phyloP scores from a whole-genome alignment of 108 stramenopile genomes.

The Nannochloropsis granulata region DNA sequence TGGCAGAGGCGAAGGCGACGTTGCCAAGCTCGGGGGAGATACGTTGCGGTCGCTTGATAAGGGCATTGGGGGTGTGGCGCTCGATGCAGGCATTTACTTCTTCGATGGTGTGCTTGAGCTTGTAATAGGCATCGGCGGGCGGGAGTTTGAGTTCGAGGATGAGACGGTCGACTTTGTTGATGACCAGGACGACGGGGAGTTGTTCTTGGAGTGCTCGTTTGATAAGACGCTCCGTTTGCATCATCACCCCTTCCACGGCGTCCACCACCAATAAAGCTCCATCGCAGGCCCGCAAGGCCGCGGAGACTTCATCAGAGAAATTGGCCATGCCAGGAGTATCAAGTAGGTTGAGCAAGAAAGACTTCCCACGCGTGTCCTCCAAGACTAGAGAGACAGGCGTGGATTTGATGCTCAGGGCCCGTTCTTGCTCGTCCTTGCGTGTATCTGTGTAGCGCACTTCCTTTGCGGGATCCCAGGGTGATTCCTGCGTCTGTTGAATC shows the following conservation, averaged over 20 bases:
- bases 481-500: constrained; percentile 41
- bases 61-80: background rate
- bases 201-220: constrained; percentile 60
- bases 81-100: constrained; percentile 57
- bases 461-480: constrained; percentile 36
- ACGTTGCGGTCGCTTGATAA: constrained; percentile 3
- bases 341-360: constrained; percentile 60
- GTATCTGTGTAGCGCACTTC: constrained; percentile 63
- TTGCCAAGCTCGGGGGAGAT: constrained; percentile 62
- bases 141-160: constrained; percentile 86
- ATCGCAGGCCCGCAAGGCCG: constrained; percentile 63
- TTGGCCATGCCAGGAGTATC: constrained; percentile 90
- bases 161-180: constrained; percentile 90
- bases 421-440: constrained; percentile 72
- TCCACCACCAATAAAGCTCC: constrained; percentile 83
- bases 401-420: constrained; percentile 73
- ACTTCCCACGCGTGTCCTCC: constrained; percentile 70
- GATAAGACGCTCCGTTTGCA: constrained; percentile 72
- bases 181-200: constrained; percentile 55
- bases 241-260: constrained; percentile 86
- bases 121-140: constrained; percentile 84
- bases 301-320: constrained; percentile 84
- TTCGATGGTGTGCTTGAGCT: constrained; percentile 72
- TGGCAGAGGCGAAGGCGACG: constrained; percentile 70
- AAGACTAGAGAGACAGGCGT: constrained; percentile 67